Evolutionary conservation across 345 rosid species (phyloP).

Genomic region (Ceriops tagal): DNA sequence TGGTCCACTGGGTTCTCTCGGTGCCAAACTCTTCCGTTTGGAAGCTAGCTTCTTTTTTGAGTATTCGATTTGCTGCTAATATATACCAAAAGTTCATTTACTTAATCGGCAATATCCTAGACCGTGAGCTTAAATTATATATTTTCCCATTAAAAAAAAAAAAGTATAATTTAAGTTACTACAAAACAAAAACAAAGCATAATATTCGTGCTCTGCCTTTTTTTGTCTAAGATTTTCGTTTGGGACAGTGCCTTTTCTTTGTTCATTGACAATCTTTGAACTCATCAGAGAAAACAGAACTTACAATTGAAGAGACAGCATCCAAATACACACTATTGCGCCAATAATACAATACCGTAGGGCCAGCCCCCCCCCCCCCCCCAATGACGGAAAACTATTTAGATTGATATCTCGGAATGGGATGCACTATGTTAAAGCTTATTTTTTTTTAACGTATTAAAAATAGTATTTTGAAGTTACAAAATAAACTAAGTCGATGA

Average conservation of each 20-base stretch:
- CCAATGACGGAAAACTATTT: not conserved
- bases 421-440: too few species aligned
- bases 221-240: not conserved
- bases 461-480: too few species aligned
- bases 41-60: not conserved
- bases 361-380: not conserved
- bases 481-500: too few species aligned
- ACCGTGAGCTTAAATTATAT: not conserved
- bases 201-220: not conserved
- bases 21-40: constrained; percentile 3
- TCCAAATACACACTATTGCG: not conserved
- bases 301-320: not conserved
- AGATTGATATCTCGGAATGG: not conserved
- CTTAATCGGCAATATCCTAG: not conserved
- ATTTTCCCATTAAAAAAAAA: too few species aligned
- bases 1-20: not conserved
- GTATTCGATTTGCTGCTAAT: not conserved
- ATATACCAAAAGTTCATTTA: not conserved
- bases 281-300: not conserved
- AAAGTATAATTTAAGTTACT: not conserved
- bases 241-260: too few species aligned
- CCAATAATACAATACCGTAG: not conserved
- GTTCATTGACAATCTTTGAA: constrained; percentile 4
- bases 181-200: not conserved
- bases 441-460: too few species aligned